phyloP scores from a whole-genome alignment of 2,329 filamentous ascomycete species.

The Fusarium chlamydosporum region DNA sequence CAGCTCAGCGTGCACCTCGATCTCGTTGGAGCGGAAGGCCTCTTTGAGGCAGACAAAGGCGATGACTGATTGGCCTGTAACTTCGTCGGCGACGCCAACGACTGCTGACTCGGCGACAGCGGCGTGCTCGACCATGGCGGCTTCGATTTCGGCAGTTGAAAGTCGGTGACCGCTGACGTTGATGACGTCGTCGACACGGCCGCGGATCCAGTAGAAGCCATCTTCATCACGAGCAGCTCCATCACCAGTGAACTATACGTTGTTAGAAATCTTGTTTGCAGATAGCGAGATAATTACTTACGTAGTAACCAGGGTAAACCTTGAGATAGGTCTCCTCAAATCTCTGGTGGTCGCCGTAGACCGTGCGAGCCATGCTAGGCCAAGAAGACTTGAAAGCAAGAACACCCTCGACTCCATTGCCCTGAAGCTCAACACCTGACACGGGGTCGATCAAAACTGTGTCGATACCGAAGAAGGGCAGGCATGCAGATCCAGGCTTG shows the following conservation, averaged over 20 bases:
- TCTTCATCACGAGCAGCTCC: conserved; percentile 93
- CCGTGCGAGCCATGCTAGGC: conserved; percentile 97
- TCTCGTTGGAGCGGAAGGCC: conserved; percentile 66
- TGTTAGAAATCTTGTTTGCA: background rate
- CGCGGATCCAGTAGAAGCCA: conserved; percentile 98
- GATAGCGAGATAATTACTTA: conserved; percentile 60
- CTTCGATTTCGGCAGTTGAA: conserved; percentile 97
- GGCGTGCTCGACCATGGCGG: conserved; percentile 88
- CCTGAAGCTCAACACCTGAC: conserved; percentile 86
- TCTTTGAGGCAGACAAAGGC: conserved; percentile 89
- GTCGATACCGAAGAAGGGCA: conserved; percentile 98
- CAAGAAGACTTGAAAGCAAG: conserved; percentile 94
- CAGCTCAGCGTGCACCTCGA: conserved; percentile 83
- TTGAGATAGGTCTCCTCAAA: conserved; percentile 98
- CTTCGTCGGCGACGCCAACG: conserved; percentile 88
- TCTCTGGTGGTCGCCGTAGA: conserved; percentile 93
- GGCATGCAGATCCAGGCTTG: conserved; percentile 91
- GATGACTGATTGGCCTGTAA: conserved; percentile 93
- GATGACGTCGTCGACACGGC: conserved; percentile 94
- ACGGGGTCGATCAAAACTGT: conserved; percentile 94
- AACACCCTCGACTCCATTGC: conserved; percentile 93
- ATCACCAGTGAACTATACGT: conserved; percentile 81
- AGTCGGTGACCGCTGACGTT: conserved; percentile 94
- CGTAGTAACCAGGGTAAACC: conserved; percentile 95
- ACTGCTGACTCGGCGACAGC: conserved; percentile 91